A percentile compares a stretch with the other conserved stretches of the same genome.
These are phyloP conservation scores for Vigna angularis DNA, from an alignment of 306 rosid genomes.

Conservation along the genomic window DNA sequence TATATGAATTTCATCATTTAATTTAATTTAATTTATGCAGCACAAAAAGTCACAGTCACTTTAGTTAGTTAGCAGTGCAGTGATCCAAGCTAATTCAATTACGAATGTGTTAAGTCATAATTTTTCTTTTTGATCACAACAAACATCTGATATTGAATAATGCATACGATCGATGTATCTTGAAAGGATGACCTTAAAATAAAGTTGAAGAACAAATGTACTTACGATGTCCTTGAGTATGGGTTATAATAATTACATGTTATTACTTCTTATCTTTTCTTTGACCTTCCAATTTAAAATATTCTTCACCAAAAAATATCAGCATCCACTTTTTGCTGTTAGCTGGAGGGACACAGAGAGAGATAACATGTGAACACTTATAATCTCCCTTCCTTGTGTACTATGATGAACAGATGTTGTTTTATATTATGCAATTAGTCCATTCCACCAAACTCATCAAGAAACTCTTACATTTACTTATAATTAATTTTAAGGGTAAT, in stretches of 20 bases:
- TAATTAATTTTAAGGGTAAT: background rate
- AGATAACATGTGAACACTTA: background rate
- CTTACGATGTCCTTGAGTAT: background rate
- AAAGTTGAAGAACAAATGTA: background rate
- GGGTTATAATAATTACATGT: background rate
- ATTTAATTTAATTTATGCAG: constrained; percentile 1
- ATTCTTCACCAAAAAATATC: background rate
- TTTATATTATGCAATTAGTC: background rate
- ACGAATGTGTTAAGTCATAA: background rate
- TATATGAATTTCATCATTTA: background rate
- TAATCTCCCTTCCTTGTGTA: background rate
- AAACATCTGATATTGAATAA: background rate
- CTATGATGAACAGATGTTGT: background rate
- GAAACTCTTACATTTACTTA: background rate
- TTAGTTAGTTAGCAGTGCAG: background rate
- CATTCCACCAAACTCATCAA: background rate
- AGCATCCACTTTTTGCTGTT: background rate
- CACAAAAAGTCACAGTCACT: background rate
- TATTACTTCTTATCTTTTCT: background rate
- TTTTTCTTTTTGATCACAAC: constrained; percentile 4
- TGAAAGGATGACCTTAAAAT: background rate
- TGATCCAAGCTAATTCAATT: background rate
- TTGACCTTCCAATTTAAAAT: background rate
- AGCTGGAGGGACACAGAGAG: background rate
- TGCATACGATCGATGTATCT: background rate